Evolutionary conservation across 192 early-diverging fungal species (phyloP).

Genomic region (Chytriomyces hyalinus): DNA sequence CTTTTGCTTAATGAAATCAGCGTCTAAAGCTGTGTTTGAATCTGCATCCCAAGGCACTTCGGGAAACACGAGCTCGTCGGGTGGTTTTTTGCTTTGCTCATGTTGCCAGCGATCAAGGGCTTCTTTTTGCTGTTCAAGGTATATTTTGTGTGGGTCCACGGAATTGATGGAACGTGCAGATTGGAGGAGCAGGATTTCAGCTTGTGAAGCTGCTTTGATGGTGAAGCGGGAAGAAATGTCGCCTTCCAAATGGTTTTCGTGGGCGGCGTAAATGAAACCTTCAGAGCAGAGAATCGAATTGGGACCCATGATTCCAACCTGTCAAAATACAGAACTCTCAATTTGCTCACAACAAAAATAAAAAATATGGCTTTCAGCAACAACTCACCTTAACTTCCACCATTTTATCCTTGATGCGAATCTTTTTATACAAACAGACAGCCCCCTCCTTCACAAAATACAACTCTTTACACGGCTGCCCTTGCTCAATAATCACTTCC

Average conservation of each 20-base stretch:
- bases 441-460: conserved; percentile 30
- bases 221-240: conserved; percentile 20
- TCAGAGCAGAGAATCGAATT: conserved; percentile 1
- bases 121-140: not conserved
- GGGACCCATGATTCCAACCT: conserved; percentile 17
- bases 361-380: not conserved
- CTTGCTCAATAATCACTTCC: conserved; percentile 16
- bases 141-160: not conserved
- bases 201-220: conserved; percentile 9
- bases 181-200: conserved; percentile 1
- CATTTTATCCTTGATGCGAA: not conserved
- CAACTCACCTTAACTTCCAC: conserved; percentile 8
- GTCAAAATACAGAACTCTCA: too few relatives aligned
- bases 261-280: not conserved
- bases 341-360: too few relatives aligned
- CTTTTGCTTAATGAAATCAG: not conserved
- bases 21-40: too few relatives aligned
- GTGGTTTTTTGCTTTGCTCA: not conserved
- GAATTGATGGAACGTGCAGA: not conserved
- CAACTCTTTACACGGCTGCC: conserved; percentile 21
- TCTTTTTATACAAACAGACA: conserved; percentile 11
- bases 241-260: not conserved
- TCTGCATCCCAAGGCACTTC: not conserved
- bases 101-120: not conserved
- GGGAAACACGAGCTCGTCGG: not conserved